Evolutionary conservation across 768 basidiomycete genomes (phyloP), one percentile per base, ranked within the genome.

Genomic region (Plicaturopsis crispa): DNA sequence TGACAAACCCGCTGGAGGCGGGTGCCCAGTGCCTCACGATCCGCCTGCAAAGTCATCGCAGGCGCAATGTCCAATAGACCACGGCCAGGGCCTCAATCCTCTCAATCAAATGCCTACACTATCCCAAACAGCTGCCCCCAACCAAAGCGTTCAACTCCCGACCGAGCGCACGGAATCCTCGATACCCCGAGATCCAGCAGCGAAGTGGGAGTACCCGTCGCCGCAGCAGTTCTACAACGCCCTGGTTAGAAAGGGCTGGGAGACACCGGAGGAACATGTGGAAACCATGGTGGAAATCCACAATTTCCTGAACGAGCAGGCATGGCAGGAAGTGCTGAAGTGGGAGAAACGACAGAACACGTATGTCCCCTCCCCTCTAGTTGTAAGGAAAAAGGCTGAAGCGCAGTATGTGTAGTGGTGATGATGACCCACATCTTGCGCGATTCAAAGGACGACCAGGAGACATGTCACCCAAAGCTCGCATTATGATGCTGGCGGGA

Each of bases 171-270:
- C 73, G 4, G 69, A 72, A 35, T 94, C 91, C 1, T 82, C 90
- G 2, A 99, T 99, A 53, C 91, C 90, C 4, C 80, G 92, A 35
- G 66, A 78, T 40, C 48, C 52, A 3, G 54, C 59, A 1, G 57
- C 53, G 8, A 73, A 67, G 33, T 97, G 94, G 94, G 92, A 96
- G 55, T 98, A 98, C 60, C 94, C 94, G 3, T 90, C 85, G 2
- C 90, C 93, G 7, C 94, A 98, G 60, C 93, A 97, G 57, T 97
- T 98, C 55, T 93, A 97, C 60, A 98, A 98, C 59, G 94, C 94
- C 0, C 72, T 99, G 11, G 89, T 89, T 7, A 67, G 91, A 45
- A 99, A 99, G 56, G 96, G 96, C 2, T 91, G 87, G 86, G 92
- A 94, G 60, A 94, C 96, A 2, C 91, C 92, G 0, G 92, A 93